These are phyloP conservation scores for Saxispiralis lemnorum DNA, from an alignment of 495 filamentous ascomycete genomes.

Conservation along the genomic window DNA sequence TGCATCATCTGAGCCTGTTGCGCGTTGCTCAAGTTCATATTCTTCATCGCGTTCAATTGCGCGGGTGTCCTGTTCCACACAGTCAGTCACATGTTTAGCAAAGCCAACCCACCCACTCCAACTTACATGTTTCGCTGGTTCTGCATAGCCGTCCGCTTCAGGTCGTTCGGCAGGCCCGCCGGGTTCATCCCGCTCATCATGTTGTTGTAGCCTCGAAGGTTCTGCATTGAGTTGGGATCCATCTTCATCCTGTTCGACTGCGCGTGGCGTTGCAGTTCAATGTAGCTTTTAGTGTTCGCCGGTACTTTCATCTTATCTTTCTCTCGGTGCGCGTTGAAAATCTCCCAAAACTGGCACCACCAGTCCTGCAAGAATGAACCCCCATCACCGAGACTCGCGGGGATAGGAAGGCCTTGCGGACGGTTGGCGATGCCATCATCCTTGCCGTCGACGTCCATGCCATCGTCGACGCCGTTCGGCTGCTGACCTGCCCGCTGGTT, in stretches of 20 bases:
- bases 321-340: conserved; percentile 60
- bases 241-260: conserved; percentile 8
- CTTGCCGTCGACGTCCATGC: conserved; percentile 69
- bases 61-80: conserved; percentile 3
- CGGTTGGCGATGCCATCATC: conserved; percentile 50
- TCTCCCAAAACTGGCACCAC: conserved; percentile 95
- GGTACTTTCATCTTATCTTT: conserved; percentile 30
- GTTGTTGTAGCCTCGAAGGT: conserved; percentile 46
- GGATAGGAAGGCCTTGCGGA: conserved; percentile 62
- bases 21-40: conserved; percentile 25
- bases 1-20: conserved; percentile 40
- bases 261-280: conserved; percentile 32
- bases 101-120: not conserved
- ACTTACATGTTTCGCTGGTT: conserved; percentile 59
- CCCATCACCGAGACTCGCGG: conserved; percentile 46
- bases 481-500: conserved; percentile 17
- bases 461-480: conserved; percentile 59
- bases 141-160: conserved; percentile 7
- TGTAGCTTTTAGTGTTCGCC: conserved; percentile 52
- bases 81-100: not conserved
- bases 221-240: conserved; percentile 44
- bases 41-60: conserved; percentile 30
- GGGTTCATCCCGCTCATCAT: conserved; percentile 40
- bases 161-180: conserved; percentile 24
- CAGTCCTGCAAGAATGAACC: conserved; percentile 80